Base-by-base conservation (phyloP, 116 monocot species). In the Iris pallida region DNA sequence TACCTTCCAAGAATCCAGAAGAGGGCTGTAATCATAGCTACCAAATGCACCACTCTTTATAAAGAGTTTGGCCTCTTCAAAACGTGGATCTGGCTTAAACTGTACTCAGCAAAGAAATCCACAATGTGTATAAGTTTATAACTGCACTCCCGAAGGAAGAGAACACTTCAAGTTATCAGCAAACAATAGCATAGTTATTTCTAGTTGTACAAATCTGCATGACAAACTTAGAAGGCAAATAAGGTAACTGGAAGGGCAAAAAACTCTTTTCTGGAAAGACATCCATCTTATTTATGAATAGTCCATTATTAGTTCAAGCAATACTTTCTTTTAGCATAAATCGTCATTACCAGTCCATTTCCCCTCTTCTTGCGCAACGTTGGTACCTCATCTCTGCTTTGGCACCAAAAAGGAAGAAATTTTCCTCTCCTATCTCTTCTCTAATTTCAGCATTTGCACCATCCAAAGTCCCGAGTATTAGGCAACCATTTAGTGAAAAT, bases 381-480 rank as follows among this genome's bases (percentile, higher is more conserved):
- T 10, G 80, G 67, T 73, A 91, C 88, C 66, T 91, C 91, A 72
- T 88, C 72, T 43, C 72, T 43, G 91, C 91, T 56, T 60, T 76
- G 47, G 91, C 91, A 63, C 91, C 91, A 76, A 91, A 91, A 9
- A 91, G 82, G 80, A 88, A 91, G 60, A 91, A 91, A 66, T 91
- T 91, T 0, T 91, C 91, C 45, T 88, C 88, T 6, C 91, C 91
- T 60, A 91, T 88, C 66, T 88, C 91, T 76, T 91, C 65, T 62
- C 91, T 84, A 55, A 91, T 91, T 75, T 91, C 91, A 30, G 85
- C 91, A 75, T 91, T 91, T 14, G 91, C 91, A 40, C 91, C 91
- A 68, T 91, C 91, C 57, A 91, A 68, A 20, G 91, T 91, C 64
- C 91, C 91, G 73, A 91, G 88, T 20, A 85, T 71, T 61, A 91